These are phyloP conservation scores for Pisolithus marmoratus DNA, from an alignment of 768 basidiomycete species.

Conservation along the genomic window DNA sequence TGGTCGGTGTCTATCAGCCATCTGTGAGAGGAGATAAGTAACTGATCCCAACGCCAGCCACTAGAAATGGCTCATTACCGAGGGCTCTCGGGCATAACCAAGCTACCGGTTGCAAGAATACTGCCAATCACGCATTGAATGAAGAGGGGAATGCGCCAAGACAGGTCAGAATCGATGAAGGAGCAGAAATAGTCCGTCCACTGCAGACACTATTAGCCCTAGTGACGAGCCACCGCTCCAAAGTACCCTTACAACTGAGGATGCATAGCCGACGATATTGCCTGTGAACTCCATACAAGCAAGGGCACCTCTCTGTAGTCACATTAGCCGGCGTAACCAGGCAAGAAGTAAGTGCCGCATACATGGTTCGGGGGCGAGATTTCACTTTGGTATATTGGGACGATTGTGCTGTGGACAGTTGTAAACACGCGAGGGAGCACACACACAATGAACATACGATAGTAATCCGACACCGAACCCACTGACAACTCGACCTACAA, in stretches of 20 bases:
- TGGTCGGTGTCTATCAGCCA: constrained; percentile 88
- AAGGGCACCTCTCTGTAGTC: constrained; percentile 70
- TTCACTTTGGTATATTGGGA: constrained; percentile 93
- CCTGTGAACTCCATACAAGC: constrained; percentile 96
- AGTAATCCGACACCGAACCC: constrained; percentile 90
- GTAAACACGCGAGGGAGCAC: constrained; percentile 2
- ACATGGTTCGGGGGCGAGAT: constrained; percentile 91
- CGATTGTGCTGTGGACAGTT: constrained; percentile 62
- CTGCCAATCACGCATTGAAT: constrained; percentile 84
- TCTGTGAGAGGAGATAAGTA: constrained; percentile 32
- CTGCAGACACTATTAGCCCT: constrained; percentile 30
- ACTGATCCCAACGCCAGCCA: not conserved
- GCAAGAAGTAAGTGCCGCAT: constrained; percentile 15
- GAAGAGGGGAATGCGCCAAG: constrained; percentile 90
- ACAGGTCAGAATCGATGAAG: constrained; percentile 74
- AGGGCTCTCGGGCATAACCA: constrained; percentile 88
- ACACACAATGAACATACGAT: constrained; percentile 47
- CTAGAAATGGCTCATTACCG: constrained; percentile 38
- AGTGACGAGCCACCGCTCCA: not conserved
- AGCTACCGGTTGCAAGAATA: constrained; percentile 71
- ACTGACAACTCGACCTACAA: constrained; percentile 74
- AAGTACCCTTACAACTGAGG: constrained; percentile 65
- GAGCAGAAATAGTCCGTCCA: constrained; percentile 96
- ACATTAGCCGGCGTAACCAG: constrained; percentile 1
- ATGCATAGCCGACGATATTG: constrained; percentile 87